Evolutionary conservation across 78 protist species (phyloP), one percentile per base, ranked within the genome.

Genomic region (Corallochytrium limacisporum): DNA sequence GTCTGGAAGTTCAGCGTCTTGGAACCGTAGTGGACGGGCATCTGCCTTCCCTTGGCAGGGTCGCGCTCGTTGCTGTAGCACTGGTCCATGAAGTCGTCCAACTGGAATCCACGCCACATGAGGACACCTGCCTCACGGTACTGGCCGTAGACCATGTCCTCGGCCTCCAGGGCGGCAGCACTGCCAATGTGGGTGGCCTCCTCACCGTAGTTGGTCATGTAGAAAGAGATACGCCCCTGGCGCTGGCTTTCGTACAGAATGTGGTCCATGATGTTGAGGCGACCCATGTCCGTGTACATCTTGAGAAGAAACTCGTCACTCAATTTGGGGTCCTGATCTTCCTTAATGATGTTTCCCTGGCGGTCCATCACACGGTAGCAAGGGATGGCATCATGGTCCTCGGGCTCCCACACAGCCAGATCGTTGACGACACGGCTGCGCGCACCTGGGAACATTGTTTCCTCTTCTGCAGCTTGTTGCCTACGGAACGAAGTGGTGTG

Each of bases 21-120:
- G n/a, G 90, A 84, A 42, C 97, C 97, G 62, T 82, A 88, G 74
- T 92, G 97, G 35, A 92, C 81, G 29, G 97, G 97, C 97, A 92
- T 88, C 79, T 92, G 97, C 16, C 97, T 77, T n/a, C 97, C 97
- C 49, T 86, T 83, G 36, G 88, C 92, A 6, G 4, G 44, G 54
- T 91, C 97, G n/a, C 50, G 55, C 9, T 18, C 62, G 51, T 73
- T 88, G 29, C 79, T 65, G 46, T 75, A 79, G 75, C 92, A 86
- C 72, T 91, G 97, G 51, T 83, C 65, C 54, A 85, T 75, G 28
- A 81, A 61, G 20, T 88, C 76, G 7, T 81, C 76, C 8, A 89
- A 22, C 6, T 76, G 35, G 71, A 86, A 88, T 29, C 97, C 97
- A 16, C 97, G 61, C 76, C 78, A 86, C 76, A 88, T 29, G 51